Evolutionary conservation across 345 rosid genomes (phyloP), one percentile per base, ranked within the genome.

Genomic region (Eucalyptus polyanthemos): DNA sequence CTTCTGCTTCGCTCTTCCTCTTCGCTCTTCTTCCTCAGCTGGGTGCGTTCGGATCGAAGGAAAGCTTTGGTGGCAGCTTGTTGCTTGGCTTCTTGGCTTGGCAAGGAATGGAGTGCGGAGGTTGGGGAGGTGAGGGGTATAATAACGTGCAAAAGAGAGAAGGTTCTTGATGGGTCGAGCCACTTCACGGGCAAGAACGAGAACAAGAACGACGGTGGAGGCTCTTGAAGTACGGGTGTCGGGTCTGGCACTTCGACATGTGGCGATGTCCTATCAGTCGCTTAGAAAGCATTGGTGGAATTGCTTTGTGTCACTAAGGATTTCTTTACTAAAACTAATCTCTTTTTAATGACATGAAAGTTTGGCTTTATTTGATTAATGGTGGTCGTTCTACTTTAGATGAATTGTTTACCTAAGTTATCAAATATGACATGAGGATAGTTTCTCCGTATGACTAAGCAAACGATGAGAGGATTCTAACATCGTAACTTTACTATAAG

Each of bases 311-410:
- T 37, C 83, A 9, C 45, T 25, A 22, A 37, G 83, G 42, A 11
- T 37, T 76, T 37, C 45, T 37, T 76, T 21, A 21, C 8, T 10
- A 40, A 37, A 76, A 19, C 14, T 76, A 11, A 76, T 76, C 3
- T 76, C 24, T 37, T 2, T 56, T 56, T 56, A 10, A 24, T 56
- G 29, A 56, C 29, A 25, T 56, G 62, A 56, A 56, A 56, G 14
- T 25, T 10, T 56, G 29, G 45, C 47, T 37, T 76, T 19, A 6
- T 76, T 69, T 34, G 80, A 69, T 69, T 69, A 34, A 17, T 34
- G 44, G 0, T 5, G 3, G 24, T 0, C 22, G 14, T 21, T 19
- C 25, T 76, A 16, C 42, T 34, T 34, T 31, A 34, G 1, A 69
- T 31, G 11, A 16, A 34, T 16, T 10, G 14, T 22, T 76, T 21